Conservation (phyloP, 2,329 filamentous ascomycete genomes). For the Plectosphaerella plurivora region DNA sequence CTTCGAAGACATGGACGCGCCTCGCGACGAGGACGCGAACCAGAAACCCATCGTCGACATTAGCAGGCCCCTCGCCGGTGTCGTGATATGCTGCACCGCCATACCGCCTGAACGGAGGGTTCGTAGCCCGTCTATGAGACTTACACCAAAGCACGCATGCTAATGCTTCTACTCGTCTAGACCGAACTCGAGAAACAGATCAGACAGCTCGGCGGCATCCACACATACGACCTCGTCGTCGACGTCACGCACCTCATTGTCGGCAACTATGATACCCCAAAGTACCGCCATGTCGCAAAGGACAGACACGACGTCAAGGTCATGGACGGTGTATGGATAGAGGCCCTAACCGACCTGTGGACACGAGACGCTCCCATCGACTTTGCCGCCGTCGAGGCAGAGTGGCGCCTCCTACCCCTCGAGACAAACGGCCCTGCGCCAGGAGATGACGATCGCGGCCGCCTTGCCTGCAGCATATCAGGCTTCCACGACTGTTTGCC, state of each 20-base stretch:
- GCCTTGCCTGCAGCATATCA: constrained; percentile 49
- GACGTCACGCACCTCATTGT: constrained; percentile 94
- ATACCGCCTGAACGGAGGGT: neutral
- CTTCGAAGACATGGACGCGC: no score
- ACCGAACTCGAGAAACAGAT: constrained; percentile 59
- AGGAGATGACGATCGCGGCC: constrained; percentile 27
- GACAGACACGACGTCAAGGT: constrained; percentile 82
- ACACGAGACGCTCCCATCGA: constrained; percentile 73
- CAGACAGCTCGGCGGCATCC: constrained; percentile 76
- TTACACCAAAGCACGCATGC: neutral
- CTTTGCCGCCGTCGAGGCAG: constrained; percentile 61
- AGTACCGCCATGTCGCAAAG: constrained; percentile 92
- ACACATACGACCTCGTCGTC: constrained; percentile 90
- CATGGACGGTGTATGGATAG: constrained; percentile 79
- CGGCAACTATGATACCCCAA: constrained; percentile 82
- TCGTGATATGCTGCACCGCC: no score
- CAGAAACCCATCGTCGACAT: no score
- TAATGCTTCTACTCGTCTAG: constrained; percentile 20
- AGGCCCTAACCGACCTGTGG: constrained; percentile 76
- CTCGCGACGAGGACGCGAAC: no score
- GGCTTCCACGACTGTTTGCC: constrained; percentile 47
- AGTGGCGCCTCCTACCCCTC: constrained; percentile 62
- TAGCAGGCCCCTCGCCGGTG: no score
- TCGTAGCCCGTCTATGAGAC: neutral
- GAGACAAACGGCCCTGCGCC: constrained; percentile 44